A percentile compares a stretch with the other conserved stretches of the same genome.
These are phyloP conservation scores for Cladophialophora bantiana DNA, from an alignment of 2,329 filamentous ascomycete species.

Conservation along the genomic window DNA sequence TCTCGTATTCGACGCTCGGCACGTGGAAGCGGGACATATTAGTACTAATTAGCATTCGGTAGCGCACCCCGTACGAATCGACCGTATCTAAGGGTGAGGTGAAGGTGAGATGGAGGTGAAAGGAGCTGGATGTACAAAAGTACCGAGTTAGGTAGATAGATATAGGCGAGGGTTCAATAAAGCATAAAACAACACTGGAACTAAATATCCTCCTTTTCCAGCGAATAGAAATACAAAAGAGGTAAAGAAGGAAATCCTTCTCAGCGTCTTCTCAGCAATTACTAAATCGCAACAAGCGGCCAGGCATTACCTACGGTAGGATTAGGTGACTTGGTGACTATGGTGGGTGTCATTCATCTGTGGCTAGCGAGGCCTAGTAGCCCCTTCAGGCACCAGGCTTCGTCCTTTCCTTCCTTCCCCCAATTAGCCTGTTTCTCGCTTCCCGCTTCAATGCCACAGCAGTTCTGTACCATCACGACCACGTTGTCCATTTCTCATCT, in stretches of 20 bases:
- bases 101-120: background rate
- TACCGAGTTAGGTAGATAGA: background rate
- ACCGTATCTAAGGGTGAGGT: no score
- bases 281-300: background rate
- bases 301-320: no score
- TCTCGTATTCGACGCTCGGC: background rate
- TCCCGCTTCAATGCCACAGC: background rate
- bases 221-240: background rate
- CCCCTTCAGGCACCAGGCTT: background rate
- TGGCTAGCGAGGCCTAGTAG: background rate
- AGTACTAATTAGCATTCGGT: background rate
- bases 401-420: background rate
- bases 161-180: no score
- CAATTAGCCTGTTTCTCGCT: conserved; percentile 8
- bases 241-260: background rate
- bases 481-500: no score
- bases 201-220: no score
- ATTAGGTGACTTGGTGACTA: no score
- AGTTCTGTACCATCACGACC: no score
- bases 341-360: background rate
- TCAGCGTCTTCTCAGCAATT: conserved; percentile 23
- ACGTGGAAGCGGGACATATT: background rate
- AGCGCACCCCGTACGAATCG: no score
- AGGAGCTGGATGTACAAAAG: background rate
- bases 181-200: no score